Evolutionary conservation across 2,329 filamentous ascomycete genomes (phyloP).

Genomic region (Fonsecaea nubica): DNA sequence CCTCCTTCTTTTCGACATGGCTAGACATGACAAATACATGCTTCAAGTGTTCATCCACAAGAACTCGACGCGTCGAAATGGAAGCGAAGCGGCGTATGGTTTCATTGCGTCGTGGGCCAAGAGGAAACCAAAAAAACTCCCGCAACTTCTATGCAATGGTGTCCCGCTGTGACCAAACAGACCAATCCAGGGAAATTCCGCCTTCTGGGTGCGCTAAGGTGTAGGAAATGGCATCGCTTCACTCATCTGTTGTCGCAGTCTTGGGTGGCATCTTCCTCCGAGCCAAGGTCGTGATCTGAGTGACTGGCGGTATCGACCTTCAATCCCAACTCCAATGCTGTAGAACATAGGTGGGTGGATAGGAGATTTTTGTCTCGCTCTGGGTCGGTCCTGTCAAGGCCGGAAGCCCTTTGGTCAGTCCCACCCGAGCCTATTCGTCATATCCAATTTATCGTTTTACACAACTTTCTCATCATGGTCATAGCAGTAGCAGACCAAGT

Average conservation of each 20-base stretch:
- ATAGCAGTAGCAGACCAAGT: constrained; percentile 24
- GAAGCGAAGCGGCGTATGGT: constrained; percentile 2
- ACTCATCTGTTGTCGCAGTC: neutral
- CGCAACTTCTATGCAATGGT: neutral
- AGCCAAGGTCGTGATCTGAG: neutral
- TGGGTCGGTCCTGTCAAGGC: neutral
- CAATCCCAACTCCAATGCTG: neutral
- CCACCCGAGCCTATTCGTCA: neutral
- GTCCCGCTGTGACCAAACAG: neutral
- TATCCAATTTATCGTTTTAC: neutral
- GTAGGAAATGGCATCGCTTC: neutral
- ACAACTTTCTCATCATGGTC: constrained; percentile 9
- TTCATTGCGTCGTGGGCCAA: neutral
- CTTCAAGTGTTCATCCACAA: neutral
- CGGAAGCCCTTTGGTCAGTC: neutral
- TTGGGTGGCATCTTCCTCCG: neutral
- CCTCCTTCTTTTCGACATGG: neutral
- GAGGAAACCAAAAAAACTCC: neutral
- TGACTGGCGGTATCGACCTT: neutral
- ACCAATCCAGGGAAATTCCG: neutral
- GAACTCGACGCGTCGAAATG: neutral
- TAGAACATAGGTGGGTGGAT: neutral
- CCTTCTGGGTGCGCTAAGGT: neutral
- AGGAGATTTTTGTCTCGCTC: neutral
- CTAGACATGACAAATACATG: neutral